Evolutionary conservation across 441 rosid genomes (phyloP).

Genomic region (Macaranga tanarius): DNA sequence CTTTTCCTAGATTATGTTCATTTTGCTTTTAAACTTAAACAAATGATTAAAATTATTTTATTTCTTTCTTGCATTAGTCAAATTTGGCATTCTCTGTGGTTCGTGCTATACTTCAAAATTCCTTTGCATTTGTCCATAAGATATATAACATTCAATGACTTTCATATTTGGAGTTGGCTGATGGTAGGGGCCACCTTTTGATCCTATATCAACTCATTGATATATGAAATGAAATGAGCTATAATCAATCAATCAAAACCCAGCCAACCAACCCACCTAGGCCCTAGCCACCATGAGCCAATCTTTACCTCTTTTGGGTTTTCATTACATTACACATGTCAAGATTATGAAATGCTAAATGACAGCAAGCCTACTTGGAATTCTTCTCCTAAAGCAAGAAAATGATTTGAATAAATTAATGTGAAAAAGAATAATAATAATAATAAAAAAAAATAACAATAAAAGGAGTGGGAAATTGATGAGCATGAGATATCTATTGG

Average conservation of each 20-base stretch:
- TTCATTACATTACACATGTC: slow-evolving; percentile 39
- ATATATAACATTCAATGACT: slow-evolving; percentile 16
- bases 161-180: slow-evolving; percentile 28
- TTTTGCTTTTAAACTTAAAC: slow-evolving; percentile 15
- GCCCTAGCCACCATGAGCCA: slow-evolving; percentile 39
- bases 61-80: slow-evolving; percentile 40
- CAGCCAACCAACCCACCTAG: slow-evolving; percentile 44
- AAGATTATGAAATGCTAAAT: slow-evolving; percentile 37
- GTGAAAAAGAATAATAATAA: no score
- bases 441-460: neutral
- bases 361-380: slow-evolving; percentile 53
- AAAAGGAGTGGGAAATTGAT: slow-evolving; percentile 41
- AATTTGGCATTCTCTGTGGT: slow-evolving; percentile 42
- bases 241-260: slow-evolving; percentile 35
- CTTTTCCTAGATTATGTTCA: slow-evolving; percentile 18
- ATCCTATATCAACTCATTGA: slow-evolving; percentile 32
- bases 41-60: slow-evolving; percentile 14
- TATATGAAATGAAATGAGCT: slow-evolving; percentile 33
- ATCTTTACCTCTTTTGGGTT: slow-evolving; percentile 19
- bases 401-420: slow-evolving; percentile 29
- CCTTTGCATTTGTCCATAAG: slow-evolving; percentile 32
- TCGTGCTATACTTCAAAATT: slow-evolving; percentile 17
- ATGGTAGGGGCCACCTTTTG: slow-evolving; percentile 36
- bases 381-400: slow-evolving; percentile 36
- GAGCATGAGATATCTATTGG: slow-evolving; percentile 47